These are phyloP conservation scores for Garcia nutans DNA, from an alignment of 345 rosid genomes.

Conservation along the genomic window DNA sequence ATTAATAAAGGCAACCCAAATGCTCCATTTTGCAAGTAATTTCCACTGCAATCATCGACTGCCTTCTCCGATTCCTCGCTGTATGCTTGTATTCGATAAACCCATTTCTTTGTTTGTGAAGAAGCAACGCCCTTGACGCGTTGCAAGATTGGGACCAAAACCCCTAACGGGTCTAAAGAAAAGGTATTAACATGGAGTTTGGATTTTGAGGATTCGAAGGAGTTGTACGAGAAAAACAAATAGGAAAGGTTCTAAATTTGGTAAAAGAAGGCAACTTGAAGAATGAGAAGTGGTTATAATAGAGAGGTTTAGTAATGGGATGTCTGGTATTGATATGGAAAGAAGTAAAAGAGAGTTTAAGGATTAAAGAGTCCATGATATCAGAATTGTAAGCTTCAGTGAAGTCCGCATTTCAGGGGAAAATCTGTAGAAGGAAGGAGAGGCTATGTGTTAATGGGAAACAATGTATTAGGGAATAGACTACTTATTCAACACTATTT, in stretches of 20 bases:
- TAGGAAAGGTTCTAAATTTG: conserved; percentile 29
- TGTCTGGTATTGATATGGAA: conserved; percentile 26
- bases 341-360: conserved; percentile 35
- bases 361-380: conserved; percentile 46
- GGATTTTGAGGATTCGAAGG: conserved; percentile 34
- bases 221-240: conserved; percentile 32
- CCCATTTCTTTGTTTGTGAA: conserved; percentile 52
- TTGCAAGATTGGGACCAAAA: conserved; percentile 42
- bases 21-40: conserved; percentile 47
- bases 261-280: conserved; percentile 27
- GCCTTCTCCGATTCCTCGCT: conserved; percentile 38
- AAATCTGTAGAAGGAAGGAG: not conserved
- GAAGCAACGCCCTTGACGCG: conserved; percentile 42
- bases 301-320: conserved; percentile 1
- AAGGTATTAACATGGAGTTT: conserved; percentile 7
- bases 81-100: conserved; percentile 41
- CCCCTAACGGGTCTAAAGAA: conserved; percentile 34
- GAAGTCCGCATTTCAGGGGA: conserved; percentile 38
- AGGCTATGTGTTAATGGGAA: conserved; percentile 18
- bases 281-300: conserved; percentile 26
- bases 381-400: conserved; percentile 14
- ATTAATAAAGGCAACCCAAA: conserved; percentile 67
- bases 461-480: not conserved
- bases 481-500: not conserved
- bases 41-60: conserved; percentile 24